Conservation (phyloP, 371 early-diverging fungal species). For the Mortierella sp. region DNA sequence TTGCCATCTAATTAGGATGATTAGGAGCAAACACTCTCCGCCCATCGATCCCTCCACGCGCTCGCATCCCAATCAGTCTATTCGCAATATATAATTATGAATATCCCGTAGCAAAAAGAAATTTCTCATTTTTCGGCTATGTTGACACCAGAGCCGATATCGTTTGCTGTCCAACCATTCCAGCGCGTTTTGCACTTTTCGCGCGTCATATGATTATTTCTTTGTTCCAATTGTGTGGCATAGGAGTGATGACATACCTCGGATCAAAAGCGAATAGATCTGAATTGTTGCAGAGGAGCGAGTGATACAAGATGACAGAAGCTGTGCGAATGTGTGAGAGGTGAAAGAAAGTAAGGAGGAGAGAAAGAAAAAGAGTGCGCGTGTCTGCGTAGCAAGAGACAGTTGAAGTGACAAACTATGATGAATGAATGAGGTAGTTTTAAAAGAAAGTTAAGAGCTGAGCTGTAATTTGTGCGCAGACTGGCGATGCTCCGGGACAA, state of each 20-base stretch:
- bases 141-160: neutral
- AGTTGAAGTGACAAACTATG: no score
- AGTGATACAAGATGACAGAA: no score
- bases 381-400: no score
- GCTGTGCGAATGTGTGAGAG: no score
- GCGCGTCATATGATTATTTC: neutral
- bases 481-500: no score
- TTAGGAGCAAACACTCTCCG: neutral
- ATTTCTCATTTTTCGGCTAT: neutral
- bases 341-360: neutral
- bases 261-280: no score
- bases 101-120: neutral
- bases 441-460: no score
- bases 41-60: conserved; percentile 6
- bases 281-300: no score
- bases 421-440: no score
- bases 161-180: conserved; percentile 14
- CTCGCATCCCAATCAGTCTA: neutral
- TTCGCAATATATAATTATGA: neutral
- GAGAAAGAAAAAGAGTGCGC: no score
- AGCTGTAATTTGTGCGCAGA: no score
- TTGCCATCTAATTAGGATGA: neutral
- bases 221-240: neutral
- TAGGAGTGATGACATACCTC: neutral
- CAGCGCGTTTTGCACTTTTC: conserved; percentile 1